Evolutionary conservation across 305 asterid species (phyloP), one percentile per base, ranked within the genome.

Genomic region (Plantago coronopus): DNA sequence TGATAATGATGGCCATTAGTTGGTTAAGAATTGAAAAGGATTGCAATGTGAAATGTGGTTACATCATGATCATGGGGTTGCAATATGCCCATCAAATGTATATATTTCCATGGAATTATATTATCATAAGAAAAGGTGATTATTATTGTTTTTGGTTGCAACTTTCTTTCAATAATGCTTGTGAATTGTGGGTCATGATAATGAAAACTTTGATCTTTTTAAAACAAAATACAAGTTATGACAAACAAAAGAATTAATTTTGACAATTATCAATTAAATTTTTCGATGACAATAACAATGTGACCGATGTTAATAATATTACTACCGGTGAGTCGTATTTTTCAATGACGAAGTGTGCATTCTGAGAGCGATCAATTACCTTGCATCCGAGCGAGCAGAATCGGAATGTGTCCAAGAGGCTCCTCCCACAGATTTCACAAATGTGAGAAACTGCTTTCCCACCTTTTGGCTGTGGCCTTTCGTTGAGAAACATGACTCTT

Each of bases 381-480:
- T 86, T 86, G 45, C 95, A 86, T 6, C 91, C 95, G 78, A 89
- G 60, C 53, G 96, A 89, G 47, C 96, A 89, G 76, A 84, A 89
- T 2, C 87, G 85, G 43, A 82, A 79, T 19, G 94, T 78, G 73
- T 89, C 96, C 49, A 89, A 65, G 12, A 89, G 83, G 74, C 87
- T 84, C 61, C 96, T 77, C 48, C 87, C 86, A 42, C 96, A 89
- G 64, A 81, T 84, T 61, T 83, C 83, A 59, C 96, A 89, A 61
- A 81, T 43, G 65, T 85, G 89, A 48, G 96, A 80, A 46, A 80
- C 94, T 9, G 83, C 81, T 34, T 89, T 89, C n/a, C 94, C 96
- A n/a, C 78, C 76, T 58, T 79, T 89, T 0, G 94, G 94, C 69
- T 82, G 95, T 21, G 95, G 96, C 66, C 96, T 73, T 63, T 86